Evolutionary conservation across 1,284 basidiomycete species (phyloP), one percentile per base, ranked within the genome.

Genomic region (Gastroboletus turbinatus): DNA sequence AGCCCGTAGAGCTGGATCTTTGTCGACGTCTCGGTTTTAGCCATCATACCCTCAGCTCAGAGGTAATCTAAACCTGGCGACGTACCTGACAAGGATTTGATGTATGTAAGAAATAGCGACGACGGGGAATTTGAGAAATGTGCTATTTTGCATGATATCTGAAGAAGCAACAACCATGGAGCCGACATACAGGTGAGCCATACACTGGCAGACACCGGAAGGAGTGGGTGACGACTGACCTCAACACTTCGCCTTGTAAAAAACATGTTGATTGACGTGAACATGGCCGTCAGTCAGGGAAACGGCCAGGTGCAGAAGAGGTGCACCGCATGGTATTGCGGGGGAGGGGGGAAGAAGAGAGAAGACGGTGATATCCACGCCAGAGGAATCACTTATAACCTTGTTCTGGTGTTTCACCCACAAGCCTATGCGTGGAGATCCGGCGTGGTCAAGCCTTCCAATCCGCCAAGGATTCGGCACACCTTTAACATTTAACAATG

Each of bases 371-470:
- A 47, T 17, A 50, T n/a, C 30, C 36, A 40, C 29, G 7, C 27
- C 43, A 1, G 11, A 27, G 25, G 16, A 23, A 19, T 8, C 17
- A 21, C 19, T 43, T 40, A 38, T 50, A 27, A 17, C 27, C 33
- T 43, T 58, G 55, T 52, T 25, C 33, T 36, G 1, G 27, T 50
- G 45, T 42, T 25, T 36, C 17, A 58, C 55, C 33, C 55, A 51
- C 55, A 53, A 35, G 16, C 19, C n/a, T 35, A 3, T 21, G 4
- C 10, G 47, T 51, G 48, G 21, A 30, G 19, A 30, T 30, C 44
- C n/a, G n/a, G 25, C n/a, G 17, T 45, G 23, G 16, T 29, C n/a
- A 19, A 14, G 13, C 21, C 45, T 47, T 17, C 27, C 48, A 17
- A 17, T 30, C 27, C 25, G 11, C 13, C 33, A 47, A 17, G 16